A percentile compares a stretch with the other conserved stretches of the same genome.
These are phyloP conservation scores for Monosporascus ibericus DNA, from an alignment of 2,329 filamentous ascomycete genomes.

Conservation along the genomic window DNA sequence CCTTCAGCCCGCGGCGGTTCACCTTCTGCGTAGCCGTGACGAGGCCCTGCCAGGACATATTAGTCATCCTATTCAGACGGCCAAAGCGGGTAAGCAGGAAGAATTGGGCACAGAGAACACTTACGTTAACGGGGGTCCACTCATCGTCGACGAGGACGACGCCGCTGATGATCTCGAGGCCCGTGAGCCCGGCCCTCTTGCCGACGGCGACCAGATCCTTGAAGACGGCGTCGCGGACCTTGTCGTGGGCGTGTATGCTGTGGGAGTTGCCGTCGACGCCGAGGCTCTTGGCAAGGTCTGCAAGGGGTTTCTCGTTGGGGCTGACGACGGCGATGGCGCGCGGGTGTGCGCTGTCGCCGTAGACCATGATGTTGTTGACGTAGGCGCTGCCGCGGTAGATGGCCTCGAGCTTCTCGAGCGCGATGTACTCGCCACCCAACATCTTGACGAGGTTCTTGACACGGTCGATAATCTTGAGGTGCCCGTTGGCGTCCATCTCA, in stretches of 20 bases:
- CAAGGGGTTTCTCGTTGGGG: slow-evolving; percentile 58
- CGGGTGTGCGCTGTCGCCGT: slow-evolving; percentile 67
- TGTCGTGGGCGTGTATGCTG: slow-evolving; percentile 60
- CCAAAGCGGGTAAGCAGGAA: neutral
- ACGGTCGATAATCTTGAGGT: slow-evolving; percentile 84
- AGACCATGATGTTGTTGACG: slow-evolving; percentile 82
- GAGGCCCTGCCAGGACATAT: slow-evolving; percentile 37
- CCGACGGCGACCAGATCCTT: slow-evolving; percentile 65
- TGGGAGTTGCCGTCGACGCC: slow-evolving; percentile 62
- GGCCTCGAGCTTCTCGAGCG: slow-evolving; percentile 90
- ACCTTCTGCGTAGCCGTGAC: slow-evolving; percentile 59
- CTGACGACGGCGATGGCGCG: slow-evolving; percentile 79
- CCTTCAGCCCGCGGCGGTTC: slow-evolving; percentile 46
- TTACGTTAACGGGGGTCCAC: slow-evolving; percentile 80
- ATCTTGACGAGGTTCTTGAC: slow-evolving; percentile 99
- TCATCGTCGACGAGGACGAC: slow-evolving; percentile 79
- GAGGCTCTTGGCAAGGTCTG: slow-evolving; percentile 51
- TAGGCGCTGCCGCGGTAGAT: slow-evolving; percentile 76
- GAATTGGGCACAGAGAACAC: slow-evolving; percentile 28
- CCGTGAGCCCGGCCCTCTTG: slow-evolving; percentile 58
- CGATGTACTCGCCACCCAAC: slow-evolving; percentile 91
- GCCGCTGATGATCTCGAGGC: slow-evolving; percentile 69
- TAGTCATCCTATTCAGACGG: neutral
- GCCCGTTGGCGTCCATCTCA: slow-evolving; percentile 74
- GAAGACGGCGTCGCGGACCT: slow-evolving; percentile 53